Base-by-base conservation (phyloP, 2,329 filamentous ascomycete species). In the Penicillium verrucosum region DNA sequence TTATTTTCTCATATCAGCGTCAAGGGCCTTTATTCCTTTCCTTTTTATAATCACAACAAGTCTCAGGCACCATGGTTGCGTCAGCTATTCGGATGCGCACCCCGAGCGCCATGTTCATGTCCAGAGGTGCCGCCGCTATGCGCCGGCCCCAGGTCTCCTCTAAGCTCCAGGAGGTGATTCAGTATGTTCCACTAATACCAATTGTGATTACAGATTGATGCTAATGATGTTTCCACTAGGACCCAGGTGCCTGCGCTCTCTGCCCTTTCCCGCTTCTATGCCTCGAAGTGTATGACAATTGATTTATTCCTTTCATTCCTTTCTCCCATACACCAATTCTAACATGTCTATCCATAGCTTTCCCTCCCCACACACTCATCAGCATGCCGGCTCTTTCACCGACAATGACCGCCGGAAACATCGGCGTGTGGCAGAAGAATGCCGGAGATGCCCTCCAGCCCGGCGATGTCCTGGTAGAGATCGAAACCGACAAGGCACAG, bases 401-500 rank as follows among this genome's bases (percentile, higher is more conserved):
- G 54, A 99, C 94, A 68, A 99, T 99, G 94, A 92, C 90, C 63
- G 83, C 90, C 61, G 94, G 94, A 75, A 96, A 96, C 81, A 96
- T 99, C 77, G 95, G 94, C 70, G 81, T 87, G 63, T 99, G 94
- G 94, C 91, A 97, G 82, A 99, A 97, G 85, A 95, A 97, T 82
- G 83, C 87, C 65, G 94, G 94, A 73, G 94, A 99, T 77, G 73
- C 81, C 61, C 87, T 99, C 75, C 81, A 85, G 57, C 92, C 95
- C 51, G 94, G 94, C 75, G 94, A 99, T 75, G 94, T 99, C 45
- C 81, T 99, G 67, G 92, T 96, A 67, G 92, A 96, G 83, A 96
- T 97, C 71, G 94, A 99, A 85, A 99, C 94, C 69, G 94, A 99
- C 80, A 99, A 99, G 85, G 94, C 94, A 64, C 94, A 97, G 82